Evolutionary conservation across 2,329 filamentous ascomycete species (phyloP).

Genomic region (Mariannaea sp.): DNA sequence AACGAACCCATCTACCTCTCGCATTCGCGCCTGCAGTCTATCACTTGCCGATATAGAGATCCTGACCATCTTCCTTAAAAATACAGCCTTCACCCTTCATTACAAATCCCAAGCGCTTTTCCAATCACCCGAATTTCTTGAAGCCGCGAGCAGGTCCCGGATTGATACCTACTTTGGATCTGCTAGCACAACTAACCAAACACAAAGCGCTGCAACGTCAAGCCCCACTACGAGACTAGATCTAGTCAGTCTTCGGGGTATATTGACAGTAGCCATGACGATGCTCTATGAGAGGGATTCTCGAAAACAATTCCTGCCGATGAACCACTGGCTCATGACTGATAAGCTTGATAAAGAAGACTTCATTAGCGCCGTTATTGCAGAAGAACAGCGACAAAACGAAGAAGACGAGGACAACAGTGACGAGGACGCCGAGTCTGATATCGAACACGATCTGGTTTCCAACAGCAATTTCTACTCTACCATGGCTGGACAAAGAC

Average conservation of each 20-base stretch:
- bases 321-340: conserved; percentile 94
- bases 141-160: conserved; percentile 33
- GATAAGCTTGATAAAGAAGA: conserved; percentile 83
- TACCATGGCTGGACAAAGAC: conserved; percentile 58
- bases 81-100: conserved; percentile 85
- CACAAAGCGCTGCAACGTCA: not conserved
- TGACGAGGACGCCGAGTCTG: conserved; percentile 40
- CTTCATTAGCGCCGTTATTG: conserved; percentile 84
- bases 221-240: conserved; percentile 54
- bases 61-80: conserved; percentile 85
- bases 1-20: conserved; percentile 50
- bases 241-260: conserved; percentile 76
- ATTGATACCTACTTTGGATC: conserved; percentile 40
- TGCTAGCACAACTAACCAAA: conserved; percentile 4
- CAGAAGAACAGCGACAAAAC: conserved; percentile 81
- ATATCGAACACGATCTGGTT: conserved; percentile 39
- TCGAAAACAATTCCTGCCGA: conserved; percentile 78
- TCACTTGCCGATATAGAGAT: conserved; percentile 71
- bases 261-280: conserved; percentile 78
- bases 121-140: conserved; percentile 32
- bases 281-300: conserved; percentile 96
- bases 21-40: conserved; percentile 68
- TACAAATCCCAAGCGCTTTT: conserved; percentile 74
- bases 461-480: conserved; percentile 36
- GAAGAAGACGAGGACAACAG: conserved; percentile 52